Evolutionary conservation across 2,329 filamentous ascomycete species (phyloP), one percentile per base, ranked within the genome.

Genomic region (Colletotrichum magnum): DNA sequence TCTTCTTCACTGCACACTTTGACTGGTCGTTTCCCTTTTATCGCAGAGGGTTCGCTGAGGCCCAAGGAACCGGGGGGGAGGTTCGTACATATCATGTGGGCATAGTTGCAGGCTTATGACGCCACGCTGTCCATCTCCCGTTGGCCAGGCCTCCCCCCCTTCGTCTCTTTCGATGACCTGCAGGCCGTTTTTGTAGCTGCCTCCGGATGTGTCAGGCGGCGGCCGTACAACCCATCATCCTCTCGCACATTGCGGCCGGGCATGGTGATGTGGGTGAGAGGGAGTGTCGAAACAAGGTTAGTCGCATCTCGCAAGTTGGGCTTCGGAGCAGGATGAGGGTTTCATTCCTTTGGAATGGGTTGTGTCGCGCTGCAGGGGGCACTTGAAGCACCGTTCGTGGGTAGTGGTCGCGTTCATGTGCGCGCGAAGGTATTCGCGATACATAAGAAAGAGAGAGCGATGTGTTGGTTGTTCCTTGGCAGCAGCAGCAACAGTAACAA

Each of bases 241-340:
- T 5, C 16, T 47, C 45, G 32, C 32, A 47, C 16, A 9, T 47
- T 47, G 18, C 6, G 6, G 45, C 32, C 41, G 13, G 21, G 12
- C 26, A 28, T 21, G 16, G 21, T 24, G 13, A 12, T 24, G 6
- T 15, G 16, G 16, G n/a, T 7, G 32, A 24, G 24, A 50, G 28
- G 21, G 32, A 36, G 54, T 61, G 56, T 69, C 62, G 57, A 57
- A 69, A 69, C 62, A 69, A 67, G 62, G 67, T 67, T 67, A 67
- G 67, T 67, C 67, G 45, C 67, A 51, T 69, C 67, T 61, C 52
- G 67, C 32, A 36, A 36, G 32, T 36, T 36, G 32, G 32, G 32
- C 32, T 36, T 36, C 32, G 32, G 32, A 36, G 7, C 32, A 36
- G 32, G 32, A 36, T 10, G 10, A 36, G 32, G 32, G 32, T 36